These are phyloP conservation scores for Sordariomycetes sp. DNA, from an alignment of 2,329 filamentous ascomycete genomes.

Conservation along the genomic window DNA sequence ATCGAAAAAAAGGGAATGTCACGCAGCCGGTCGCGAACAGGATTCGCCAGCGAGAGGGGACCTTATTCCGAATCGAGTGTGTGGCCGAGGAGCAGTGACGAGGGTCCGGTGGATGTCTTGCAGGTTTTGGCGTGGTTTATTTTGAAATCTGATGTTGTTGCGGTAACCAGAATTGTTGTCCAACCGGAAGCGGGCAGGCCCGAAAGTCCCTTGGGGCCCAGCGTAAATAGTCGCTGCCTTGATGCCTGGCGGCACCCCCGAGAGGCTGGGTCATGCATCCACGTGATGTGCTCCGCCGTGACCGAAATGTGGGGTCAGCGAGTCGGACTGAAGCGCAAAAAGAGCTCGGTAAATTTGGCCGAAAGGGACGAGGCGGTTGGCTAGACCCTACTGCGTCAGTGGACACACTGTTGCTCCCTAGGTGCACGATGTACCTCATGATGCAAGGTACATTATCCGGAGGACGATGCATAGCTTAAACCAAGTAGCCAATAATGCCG, in stretches of 20 bases:
- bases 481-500: background rate
- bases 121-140: slow-evolving; percentile 6
- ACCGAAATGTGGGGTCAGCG: background rate
- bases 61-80: background rate
- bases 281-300: background rate
- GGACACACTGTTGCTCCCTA: background rate
- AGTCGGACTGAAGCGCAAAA: background rate
- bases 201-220: background rate
- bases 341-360: background rate
- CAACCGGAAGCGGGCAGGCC: slow-evolving; percentile 1
- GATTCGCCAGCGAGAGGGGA: background rate
- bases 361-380: background rate
- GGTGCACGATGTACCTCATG: background rate
- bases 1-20: background rate
- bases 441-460: background rate
- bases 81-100: background rate
- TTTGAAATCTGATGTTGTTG: slow-evolving; percentile 8
- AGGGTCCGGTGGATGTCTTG: slow-evolving; percentile 1
- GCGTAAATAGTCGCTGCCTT: slow-evolving; percentile 2
- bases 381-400: background rate
- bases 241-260: background rate
- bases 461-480: background rate
- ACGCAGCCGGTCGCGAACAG: background rate
- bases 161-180: slow-evolving; percentile 7
- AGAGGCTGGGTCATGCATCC: background rate